phyloP scores from a whole-genome alignment of 2,329 filamentous ascomycete species.

The Aotearoamyces nothofagi region DNA sequence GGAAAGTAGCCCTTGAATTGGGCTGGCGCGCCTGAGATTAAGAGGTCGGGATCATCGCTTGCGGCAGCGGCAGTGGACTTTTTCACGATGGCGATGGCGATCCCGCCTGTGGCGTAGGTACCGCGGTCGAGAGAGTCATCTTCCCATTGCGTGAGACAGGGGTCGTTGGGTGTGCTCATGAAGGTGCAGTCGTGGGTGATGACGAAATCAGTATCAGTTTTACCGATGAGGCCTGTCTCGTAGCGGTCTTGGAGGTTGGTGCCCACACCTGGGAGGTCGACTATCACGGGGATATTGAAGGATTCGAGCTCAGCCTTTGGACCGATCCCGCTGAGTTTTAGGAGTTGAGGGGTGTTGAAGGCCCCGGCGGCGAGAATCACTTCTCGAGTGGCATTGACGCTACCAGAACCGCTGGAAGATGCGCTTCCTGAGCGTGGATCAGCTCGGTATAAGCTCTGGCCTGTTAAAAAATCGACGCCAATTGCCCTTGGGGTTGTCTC shows the following conservation, averaged over 20 bases:
- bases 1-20: constrained; percentile 26
- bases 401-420: constrained; percentile 12
- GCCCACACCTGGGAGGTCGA: constrained; percentile 48
- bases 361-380: constrained; percentile 33
- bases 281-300: constrained; percentile 34
- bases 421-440: constrained; percentile 21
- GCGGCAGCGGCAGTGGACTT: constrained; percentile 21
- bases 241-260: constrained; percentile 43
- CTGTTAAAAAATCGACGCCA: constrained; percentile 27
- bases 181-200: constrained; percentile 21
- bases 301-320: constrained; percentile 22
- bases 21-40: constrained; percentile 16
- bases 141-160: constrained; percentile 18
- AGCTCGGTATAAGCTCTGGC: constrained; percentile 26
- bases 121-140: constrained; percentile 6
- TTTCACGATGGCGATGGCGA: constrained; percentile 24
- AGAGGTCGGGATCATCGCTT: constrained; percentile 22
- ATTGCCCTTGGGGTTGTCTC: constrained; percentile 20
- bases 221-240: constrained; percentile 30
- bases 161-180: constrained; percentile 20
- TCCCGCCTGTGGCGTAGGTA: constrained; percentile 27
- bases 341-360: constrained; percentile 30
- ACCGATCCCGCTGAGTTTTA: constrained; percentile 31
- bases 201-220: constrained; percentile 23
- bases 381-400: constrained; percentile 23